phyloP scores from a whole-genome alignment of 805 yeast species.

The Clavispora santaluciae region DNA sequence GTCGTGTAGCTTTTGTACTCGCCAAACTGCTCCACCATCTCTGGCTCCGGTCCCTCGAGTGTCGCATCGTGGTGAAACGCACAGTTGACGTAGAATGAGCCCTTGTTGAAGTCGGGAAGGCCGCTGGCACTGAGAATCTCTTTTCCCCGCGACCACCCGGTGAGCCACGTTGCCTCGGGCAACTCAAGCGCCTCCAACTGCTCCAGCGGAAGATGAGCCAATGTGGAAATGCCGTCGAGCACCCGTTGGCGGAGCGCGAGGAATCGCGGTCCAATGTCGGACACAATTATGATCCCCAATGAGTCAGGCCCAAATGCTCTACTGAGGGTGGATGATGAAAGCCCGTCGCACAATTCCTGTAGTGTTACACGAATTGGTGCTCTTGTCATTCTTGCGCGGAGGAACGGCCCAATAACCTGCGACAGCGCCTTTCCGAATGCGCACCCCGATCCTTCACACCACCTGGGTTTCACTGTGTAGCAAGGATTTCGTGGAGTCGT shows the following conservation, averaged over 20 bases:
- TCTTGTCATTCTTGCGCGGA: neutral
- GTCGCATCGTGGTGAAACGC: constrained; percentile 42
- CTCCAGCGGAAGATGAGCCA: constrained; percentile 36
- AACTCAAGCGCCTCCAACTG: constrained; percentile 38
- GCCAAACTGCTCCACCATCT: constrained; percentile 26
- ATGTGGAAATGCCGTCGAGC: constrained; percentile 35
- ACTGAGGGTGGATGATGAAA: constrained; percentile 25
- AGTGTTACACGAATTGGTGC: constrained; percentile 29
- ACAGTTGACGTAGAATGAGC: constrained; percentile 57
- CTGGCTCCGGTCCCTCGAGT: constrained; percentile 43
- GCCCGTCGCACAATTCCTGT: constrained; percentile 26
- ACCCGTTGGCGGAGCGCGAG: constrained; percentile 37
- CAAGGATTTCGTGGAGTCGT: neutral
- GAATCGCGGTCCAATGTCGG: constrained; percentile 37
- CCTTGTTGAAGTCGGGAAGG: constrained; percentile 46
- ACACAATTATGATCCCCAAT: constrained; percentile 49
- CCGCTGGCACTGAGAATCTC: constrained; percentile 42
- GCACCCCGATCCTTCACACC: neutral
- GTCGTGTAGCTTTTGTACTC: constrained; percentile 42
- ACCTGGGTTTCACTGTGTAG: neutral
- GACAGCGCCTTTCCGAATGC: too few relatives aligned
- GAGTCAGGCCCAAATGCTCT: constrained; percentile 53
- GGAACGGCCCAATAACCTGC: too few relatives aligned
- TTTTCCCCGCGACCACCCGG: constrained; percentile 60
- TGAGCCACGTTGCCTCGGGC: constrained; percentile 47